Evolutionary conservation across 75 land plant genomes (phyloP).

Genomic region (Chamaecyparis obtusa): DNA sequence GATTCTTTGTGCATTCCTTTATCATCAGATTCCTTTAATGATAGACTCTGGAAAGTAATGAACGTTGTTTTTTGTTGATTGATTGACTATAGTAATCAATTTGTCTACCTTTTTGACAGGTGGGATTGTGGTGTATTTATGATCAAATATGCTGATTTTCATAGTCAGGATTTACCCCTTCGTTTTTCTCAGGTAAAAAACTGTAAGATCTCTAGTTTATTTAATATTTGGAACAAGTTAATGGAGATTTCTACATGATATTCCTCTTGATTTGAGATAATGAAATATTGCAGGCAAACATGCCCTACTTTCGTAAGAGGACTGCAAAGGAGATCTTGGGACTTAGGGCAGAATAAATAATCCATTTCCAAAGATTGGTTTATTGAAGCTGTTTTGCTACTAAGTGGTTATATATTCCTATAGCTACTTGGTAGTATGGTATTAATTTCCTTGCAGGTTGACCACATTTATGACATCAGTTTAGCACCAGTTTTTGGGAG

Average conservation of each 20-base stretch:
- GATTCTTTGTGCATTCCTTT: not conserved
- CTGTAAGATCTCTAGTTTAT: not conserved
- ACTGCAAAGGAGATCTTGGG: slow-evolving; percentile 56
- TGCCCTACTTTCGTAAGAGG: slow-evolving; percentile 62
- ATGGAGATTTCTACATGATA: not conserved
- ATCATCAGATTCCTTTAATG: not conserved
- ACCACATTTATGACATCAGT: not conserved
- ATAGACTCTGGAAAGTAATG: not conserved
- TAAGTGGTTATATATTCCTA: not conserved
- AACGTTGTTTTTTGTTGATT: not conserved
- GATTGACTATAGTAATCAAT: not conserved
- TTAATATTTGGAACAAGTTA: not conserved
- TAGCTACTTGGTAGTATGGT: not conserved
- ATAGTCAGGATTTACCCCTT: slow-evolving; percentile 68
- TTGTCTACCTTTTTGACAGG: slow-evolving; percentile 37
- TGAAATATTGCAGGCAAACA: slow-evolving; percentile 46
- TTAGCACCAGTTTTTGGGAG: not conserved
- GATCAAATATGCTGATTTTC: slow-evolving; percentile 94
- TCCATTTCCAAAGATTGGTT: not conserved
- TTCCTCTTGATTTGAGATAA: slow-evolving; percentile 6
- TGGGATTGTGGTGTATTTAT: slow-evolving; percentile 96
- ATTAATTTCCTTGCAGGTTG: not conserved
- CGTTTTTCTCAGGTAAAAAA: slow-evolving; percentile 65
- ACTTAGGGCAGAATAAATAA: slow-evolving; percentile 41
- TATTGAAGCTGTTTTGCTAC: not conserved